Evolutionary conservation across 331 rosid species (phyloP), one percentile per base, ranked within the genome.

Genomic region (Rosa hybrid): DNA sequence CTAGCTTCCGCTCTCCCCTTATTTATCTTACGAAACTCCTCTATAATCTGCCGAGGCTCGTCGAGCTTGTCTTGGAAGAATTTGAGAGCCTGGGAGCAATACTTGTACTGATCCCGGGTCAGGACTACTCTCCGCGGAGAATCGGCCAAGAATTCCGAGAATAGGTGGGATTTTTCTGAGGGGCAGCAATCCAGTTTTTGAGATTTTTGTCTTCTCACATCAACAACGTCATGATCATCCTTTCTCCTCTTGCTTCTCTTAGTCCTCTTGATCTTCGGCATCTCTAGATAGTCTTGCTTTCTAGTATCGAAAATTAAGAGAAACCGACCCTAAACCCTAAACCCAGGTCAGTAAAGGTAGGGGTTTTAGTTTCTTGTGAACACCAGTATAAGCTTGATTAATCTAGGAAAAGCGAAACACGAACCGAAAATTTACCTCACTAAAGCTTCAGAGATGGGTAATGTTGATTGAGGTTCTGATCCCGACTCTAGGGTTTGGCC

Each of bases 21-120:
- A 34, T 34, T 48, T 9, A 51, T 0, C 23, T 56, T 7, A 56
- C 25, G 79, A 53, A 92, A 94, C 92, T 92, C 98, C 50, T 83
- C 1, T 17, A 17, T 53, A 83, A 94, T 88, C 20, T 16, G 78
- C 53, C 46, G 3, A 81, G 90, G 89, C 49, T 49, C 17, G 64
- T n/a, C 88, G 81, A 91, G 86, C 86, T 89, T 92, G 44, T 83
- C 86, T 80, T 76, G 84, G 75, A 92, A 82, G 74, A 90, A 75
- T 3, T 75, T 10, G 71, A 92, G 91, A 25, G 93, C 98, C 17
- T 89, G 57, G 13, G 88, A 73, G 88, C 98, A 92, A 84, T 70
- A 50, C 17, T 84, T 83, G 71, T 86, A 8, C 89, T 94, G 97
- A 89, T 91, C 59, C 21, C 85, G 70, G 90, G 72, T 27, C 86